These are phyloP conservation scores for Dryas octopetala DNA, from an alignment of 306 rosid species.

Conservation along the genomic window DNA sequence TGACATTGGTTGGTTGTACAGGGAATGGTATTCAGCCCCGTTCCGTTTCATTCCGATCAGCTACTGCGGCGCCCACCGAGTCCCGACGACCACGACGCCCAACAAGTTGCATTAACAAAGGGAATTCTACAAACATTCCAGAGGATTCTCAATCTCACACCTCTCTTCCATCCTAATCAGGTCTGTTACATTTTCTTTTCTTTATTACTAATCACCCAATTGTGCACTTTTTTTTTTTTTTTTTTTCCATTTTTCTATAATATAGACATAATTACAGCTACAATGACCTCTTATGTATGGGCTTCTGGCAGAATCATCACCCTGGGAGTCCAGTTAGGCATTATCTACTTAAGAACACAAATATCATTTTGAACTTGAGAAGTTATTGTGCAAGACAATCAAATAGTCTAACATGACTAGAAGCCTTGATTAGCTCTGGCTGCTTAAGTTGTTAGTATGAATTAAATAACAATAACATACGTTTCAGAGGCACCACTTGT, in stretches of 20 bases:
- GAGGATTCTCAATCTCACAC: slow-evolving; percentile 40
- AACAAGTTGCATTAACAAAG: slow-evolving; percentile 29
- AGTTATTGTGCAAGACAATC: neutral
- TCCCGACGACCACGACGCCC: slow-evolving; percentile 44
- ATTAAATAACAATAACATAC: neutral
- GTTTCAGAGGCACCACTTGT: slow-evolving; percentile 5
- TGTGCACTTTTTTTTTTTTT: neutral
- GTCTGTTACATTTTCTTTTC: slow-evolving; percentile 31
- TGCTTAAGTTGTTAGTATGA: neutral
- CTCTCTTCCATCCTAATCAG: slow-evolving; percentile 60
- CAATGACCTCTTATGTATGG: neutral
- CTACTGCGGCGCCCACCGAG: slow-evolving; percentile 25
- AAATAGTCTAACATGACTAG: neutral
- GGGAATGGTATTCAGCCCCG: slow-evolving; percentile 89
- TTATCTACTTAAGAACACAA: neutral
- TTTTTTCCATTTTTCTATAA: neutral
- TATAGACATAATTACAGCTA: neutral
- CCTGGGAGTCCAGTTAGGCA: neutral
- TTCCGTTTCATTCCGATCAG: slow-evolving; percentile 60
- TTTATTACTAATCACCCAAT: neutral
- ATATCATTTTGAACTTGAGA: neutral
- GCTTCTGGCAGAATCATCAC: neutral
- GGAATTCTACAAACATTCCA: slow-evolving; percentile 47
- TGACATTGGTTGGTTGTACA: slow-evolving; percentile 14
- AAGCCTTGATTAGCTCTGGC: neutral